Conservation (phyloP, 495 filamentous ascomycete genomes). For the Bombardia bombarda region DNA sequence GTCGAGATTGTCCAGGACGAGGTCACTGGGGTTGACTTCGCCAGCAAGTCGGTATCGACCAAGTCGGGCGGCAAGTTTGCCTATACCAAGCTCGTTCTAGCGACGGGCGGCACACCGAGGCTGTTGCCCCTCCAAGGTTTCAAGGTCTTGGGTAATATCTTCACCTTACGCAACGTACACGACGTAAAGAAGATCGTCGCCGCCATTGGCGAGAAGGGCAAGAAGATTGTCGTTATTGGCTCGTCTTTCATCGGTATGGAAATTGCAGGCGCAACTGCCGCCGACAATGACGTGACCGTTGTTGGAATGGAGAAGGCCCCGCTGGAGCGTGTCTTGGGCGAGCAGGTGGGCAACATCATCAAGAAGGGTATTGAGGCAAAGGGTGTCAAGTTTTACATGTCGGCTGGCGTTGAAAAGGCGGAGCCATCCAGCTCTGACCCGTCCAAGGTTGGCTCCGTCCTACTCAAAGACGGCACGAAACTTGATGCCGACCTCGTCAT, state of each 20-base stretch:
- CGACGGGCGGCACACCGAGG: slow-evolving; percentile 75
- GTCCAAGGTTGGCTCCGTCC: slow-evolving; percentile 67
- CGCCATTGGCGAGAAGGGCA: slow-evolving; percentile 75
- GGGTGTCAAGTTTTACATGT: slow-evolving; percentile 81
- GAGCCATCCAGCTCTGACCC: slow-evolving; percentile 55
- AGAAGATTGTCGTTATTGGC: slow-evolving; percentile 88
- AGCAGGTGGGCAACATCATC: slow-evolving; percentile 72
- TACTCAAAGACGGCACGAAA: slow-evolving; percentile 77
- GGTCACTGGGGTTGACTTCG: slow-evolving; percentile 68
- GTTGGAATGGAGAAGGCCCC: slow-evolving; percentile 88
- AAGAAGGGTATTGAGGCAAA: slow-evolving; percentile 68
- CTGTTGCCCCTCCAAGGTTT: slow-evolving; percentile 77
- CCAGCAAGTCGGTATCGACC: slow-evolving; percentile 60
- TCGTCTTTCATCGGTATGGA: slow-evolving; percentile 97
- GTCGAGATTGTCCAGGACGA: slow-evolving; percentile 71
- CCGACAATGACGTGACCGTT: slow-evolving; percentile 74
- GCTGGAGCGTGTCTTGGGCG: slow-evolving; percentile 81
- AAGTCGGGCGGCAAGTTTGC: slow-evolving; percentile 57
- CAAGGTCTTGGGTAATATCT: slow-evolving; percentile 79
- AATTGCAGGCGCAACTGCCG: slow-evolving; percentile 67
- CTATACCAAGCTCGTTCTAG: slow-evolving; percentile 85
- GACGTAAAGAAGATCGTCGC: slow-evolving; percentile 68
- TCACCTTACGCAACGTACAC: slow-evolving; percentile 65
- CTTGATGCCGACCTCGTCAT: slow-evolving; percentile 86
- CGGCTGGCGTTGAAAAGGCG: slow-evolving; percentile 72